These are phyloP conservation scores for Pyrenula aspistea DNA, from an alignment of 495 filamentous ascomycete genomes.

Conservation along the genomic window DNA sequence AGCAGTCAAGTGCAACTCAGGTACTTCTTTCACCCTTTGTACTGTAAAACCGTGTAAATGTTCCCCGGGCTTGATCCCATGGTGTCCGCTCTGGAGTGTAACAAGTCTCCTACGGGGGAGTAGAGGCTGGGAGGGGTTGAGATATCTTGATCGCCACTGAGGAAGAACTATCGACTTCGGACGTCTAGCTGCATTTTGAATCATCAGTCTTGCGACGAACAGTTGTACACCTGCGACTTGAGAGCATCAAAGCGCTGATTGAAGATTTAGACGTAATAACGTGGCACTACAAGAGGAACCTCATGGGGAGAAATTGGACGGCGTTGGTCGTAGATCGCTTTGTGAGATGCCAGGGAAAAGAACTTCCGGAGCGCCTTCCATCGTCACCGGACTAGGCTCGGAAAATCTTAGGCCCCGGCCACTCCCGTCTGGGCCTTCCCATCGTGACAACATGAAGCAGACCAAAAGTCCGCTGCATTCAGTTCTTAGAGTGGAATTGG, in stretches of 20 bases:
- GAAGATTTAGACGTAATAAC: too few species aligned
- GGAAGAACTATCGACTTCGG: neutral
- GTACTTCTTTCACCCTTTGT: constrained; percentile 75
- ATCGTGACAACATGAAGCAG: neutral
- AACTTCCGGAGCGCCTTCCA: too few species aligned
- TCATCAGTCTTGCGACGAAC: neutral
- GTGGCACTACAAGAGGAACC: too few species aligned
- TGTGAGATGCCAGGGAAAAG: too few species aligned
- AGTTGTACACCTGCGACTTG: too few species aligned
- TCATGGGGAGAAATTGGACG: too few species aligned
- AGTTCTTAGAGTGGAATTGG: too few species aligned
- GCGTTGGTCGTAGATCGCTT: too few species aligned
- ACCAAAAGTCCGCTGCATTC: too few species aligned
- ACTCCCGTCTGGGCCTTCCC: neutral
- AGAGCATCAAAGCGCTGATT: too few species aligned
- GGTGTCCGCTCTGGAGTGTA: constrained; percentile 58
- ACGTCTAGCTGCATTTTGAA: neutral
- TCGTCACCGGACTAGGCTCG: neutral
- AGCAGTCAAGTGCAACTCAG: constrained; percentile 86
- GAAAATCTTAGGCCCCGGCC: neutral
- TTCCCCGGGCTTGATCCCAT: constrained; percentile 65
- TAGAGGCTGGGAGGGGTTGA: neutral
- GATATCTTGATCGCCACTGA: neutral
- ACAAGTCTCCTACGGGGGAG: constrained; percentile 28
- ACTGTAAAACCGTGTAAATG: constrained; percentile 89